Base-by-base conservation (phyloP, 2,329 filamentous ascomycete genomes). In the Scleromitrula shiraiana region DNA sequence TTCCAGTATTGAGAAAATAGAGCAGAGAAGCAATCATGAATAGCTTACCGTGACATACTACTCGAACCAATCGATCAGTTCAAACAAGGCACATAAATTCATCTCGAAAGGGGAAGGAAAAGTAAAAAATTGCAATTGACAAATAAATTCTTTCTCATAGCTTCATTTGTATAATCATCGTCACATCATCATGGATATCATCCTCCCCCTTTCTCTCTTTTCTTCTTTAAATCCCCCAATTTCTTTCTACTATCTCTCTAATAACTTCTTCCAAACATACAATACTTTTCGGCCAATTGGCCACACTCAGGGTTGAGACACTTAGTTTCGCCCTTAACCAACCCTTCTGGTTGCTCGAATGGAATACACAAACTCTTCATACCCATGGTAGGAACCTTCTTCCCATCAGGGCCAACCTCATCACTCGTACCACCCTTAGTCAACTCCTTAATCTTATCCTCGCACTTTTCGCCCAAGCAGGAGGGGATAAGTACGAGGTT, bases 391-490 rank as follows among this genome's bases (percentile, higher is more conserved):
- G 83, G 83, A 46, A 81, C 82, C 57, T 78, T 78, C 55, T 57
- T 40, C 50, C 64, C 53, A 17, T 53, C 58, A 8, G 58, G 60
- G 9, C 61, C 64, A 15, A 63, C 61, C 7, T 70, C 68, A 23
- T 71, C 79, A 46, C 80, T 75, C 50, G 82, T 82, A 59, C 82
- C 85, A 55, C 85, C 83, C 36, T 85, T 88, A 54, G 88, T 95
- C 64, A 90, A 75, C 49, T 94, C 88, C 78, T 97, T 97, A 72
- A 97, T 88, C 67, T 88, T 80, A 61, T 96, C 91, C 70, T 96
- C 91, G 64, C 91, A 97, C 65, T 86, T 81, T 56, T 71, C 70
- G 29, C 79, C 85, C 53, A 90, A 73, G 65, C 94, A 98, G 74
- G 88, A 86, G 45, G 91, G 91, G 56, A 97, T 94, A 51, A 97